Evolutionary conservation across 768 basidiomycete genomes (phyloP).

Genomic region (Epithele typhae): DNA sequence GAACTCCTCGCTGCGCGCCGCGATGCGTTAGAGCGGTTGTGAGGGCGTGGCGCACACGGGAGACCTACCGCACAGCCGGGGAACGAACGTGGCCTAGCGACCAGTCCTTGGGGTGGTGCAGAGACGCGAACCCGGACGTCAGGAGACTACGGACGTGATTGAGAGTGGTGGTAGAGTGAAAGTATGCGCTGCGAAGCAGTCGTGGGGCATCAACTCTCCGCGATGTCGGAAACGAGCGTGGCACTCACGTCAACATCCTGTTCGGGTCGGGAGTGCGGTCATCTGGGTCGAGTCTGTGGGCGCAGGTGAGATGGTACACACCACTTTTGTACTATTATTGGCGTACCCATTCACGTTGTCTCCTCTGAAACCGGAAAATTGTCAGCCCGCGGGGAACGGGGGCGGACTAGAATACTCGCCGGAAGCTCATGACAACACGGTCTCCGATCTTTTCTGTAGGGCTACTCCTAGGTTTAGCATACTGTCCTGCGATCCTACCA

Average conservation of each 20-base stretch:
- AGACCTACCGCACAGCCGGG: conserved; percentile 58
- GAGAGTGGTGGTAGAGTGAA: conserved; percentile 89
- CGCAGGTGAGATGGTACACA: background rate
- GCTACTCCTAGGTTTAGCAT: conserved; percentile 91
- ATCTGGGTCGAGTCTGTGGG: conserved; percentile 55
- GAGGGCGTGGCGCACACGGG: background rate
- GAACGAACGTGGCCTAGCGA: conserved; percentile 90
- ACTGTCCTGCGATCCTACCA: conserved; percentile 93
- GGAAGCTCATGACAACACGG: conserved; percentile 78
- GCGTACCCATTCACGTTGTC: conserved; percentile 92
- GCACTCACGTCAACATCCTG: conserved; percentile 66
- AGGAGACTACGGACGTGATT: conserved; percentile 90
- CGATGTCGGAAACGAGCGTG: too few species aligned
- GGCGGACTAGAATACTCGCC: conserved; percentile 42
- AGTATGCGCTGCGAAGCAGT: conserved; percentile 86
- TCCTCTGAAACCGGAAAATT: conserved; percentile 50
- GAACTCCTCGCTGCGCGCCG: conserved; percentile 61
- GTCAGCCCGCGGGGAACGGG: background rate
- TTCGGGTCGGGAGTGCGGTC: conserved; percentile 91
- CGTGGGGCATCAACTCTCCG: too few species aligned
- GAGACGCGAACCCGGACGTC: conserved; percentile 89
- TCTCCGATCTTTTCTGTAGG: conserved; percentile 73
- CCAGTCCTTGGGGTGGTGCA: conserved; percentile 89
- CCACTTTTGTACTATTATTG: background rate
- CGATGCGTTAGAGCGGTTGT: background rate